Base-by-base conservation (phyloP, 2,329 filamentous ascomycete genomes). In the Alternaria sp. region DNA sequence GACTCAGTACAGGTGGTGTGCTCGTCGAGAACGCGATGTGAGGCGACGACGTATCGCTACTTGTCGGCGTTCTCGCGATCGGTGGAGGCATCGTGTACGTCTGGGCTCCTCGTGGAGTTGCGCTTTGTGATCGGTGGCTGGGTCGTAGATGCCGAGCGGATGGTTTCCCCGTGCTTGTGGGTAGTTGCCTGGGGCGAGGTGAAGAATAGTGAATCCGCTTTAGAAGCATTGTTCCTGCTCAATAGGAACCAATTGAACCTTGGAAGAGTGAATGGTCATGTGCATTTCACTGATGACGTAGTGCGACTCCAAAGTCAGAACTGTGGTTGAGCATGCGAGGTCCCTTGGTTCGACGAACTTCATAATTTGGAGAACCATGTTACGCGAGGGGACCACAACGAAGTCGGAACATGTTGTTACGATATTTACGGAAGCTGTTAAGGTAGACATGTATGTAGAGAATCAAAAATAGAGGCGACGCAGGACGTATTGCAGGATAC, bases 121-220 rank as follows among this genome's bases (percentile, higher is more conserved):
- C 6, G 23, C 1, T 28, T 28, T 6, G 5, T 0, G 2, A 2
- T 18, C 9, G 9, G 37, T 41, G n/a, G 37, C 15, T 18, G n/a
- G 1, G 15, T 0, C 37, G 37, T 18, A 0, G n/a, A 41, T 1
- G n/a, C 11, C n/a, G 3, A 4, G 37, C 1, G n/a, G n/a, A 9
- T 18, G 33, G 33, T 41, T 5, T 5, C 4, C 1, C n/a, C 10
- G 1, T 10, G 15, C 33, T 41, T 18, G n/a, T 41, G 9, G 37
- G 2, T 4, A 37, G 33, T 3, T 41, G n/a, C 11, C 37, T 1
- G 37, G 15, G 15, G 1, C 4, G 37, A 18, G 9, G 5, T 18
- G 37, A 41, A 1, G 0, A 0, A 10, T 18, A 41, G 37, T 18
- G 1, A 1, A 3, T 10, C 5, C n/a, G 5, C 3, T 41, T 4